Evolutionary conservation across 768 basidiomycete species (phyloP), one percentile per base, ranked within the genome.

Genomic region (Paxillus rubicundulus): DNA sequence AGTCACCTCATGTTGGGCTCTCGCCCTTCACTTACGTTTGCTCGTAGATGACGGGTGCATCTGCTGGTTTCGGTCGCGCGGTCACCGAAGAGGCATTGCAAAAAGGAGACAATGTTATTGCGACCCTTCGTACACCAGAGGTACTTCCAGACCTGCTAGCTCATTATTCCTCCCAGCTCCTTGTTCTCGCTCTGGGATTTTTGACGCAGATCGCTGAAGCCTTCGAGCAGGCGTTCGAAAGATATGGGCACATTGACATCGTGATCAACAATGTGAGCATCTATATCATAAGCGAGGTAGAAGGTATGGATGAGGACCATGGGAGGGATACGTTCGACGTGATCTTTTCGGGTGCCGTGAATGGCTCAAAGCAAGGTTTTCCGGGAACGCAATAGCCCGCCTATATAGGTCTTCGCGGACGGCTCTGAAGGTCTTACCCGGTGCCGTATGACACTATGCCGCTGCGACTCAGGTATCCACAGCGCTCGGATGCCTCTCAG

Each of bases 231-330:
- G 24, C 71, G 0, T 53, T 70, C 37, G 60, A 65, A 27, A 57
- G 56, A 13, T 79, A 78, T 60, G 76, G 75, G 5, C 62, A 71
- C 28, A 56, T 78, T 14, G 79, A 79, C 47, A 61, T 78, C 45
- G 77, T 79, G 5, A 70, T 74, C 54, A 78, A 73, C 56, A 80
- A 79, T 52, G 77, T 78, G 54, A 65, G 54, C 37, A 56, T 55
- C 38, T 62, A 54, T 8, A 49, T 70, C 27, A 46, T 71, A 16
- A 62, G 61, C 16, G 75, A 77, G 55, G 62, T 70, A 21, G 78
- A 79, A 59, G 69, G 63, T 16, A 65, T 69, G 51, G 59, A 60
- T 5, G 24, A 72, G 9, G 66, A 65, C 4, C 63, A 57, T 1
- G 74, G 71, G 12, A 63, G 70, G 57, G 24, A 58, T 20, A 17